Evolutionary conservation across 2,329 filamentous ascomycete species (phyloP).

Genomic region (Cytospora leucostoma): DNA sequence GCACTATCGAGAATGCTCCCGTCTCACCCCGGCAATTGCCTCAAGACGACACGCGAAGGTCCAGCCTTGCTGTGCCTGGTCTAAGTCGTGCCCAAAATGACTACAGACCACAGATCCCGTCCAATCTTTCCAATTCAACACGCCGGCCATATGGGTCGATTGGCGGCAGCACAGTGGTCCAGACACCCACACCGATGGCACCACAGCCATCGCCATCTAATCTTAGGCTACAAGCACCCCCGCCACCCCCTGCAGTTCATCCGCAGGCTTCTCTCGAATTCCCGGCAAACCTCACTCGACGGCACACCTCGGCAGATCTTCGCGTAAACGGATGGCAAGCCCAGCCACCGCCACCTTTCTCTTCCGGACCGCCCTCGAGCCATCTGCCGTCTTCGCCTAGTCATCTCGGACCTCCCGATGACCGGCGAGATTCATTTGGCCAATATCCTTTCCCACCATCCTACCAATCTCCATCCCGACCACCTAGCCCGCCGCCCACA

Average conservation of each 20-base stretch:
- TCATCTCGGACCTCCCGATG: slow-evolving; percentile 52
- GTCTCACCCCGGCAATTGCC: slow-evolving; percentile 86
- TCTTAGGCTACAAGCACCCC: slow-evolving; percentile 65
- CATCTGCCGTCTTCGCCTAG: slow-evolving; percentile 59
- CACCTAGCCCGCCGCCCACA: slow-evolving; percentile 55
- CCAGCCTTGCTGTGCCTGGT: slow-evolving; percentile 62
- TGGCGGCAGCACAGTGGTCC: slow-evolving; percentile 51
- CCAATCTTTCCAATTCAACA: slow-evolving; percentile 77
- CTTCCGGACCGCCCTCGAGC: slow-evolving; percentile 56
- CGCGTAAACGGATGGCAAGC: slow-evolving; percentile 80
- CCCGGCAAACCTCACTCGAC: slow-evolving; percentile 71
- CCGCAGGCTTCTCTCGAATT: slow-evolving; percentile 65
- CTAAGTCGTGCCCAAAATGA: slow-evolving; percentile 59
- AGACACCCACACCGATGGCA: slow-evolving; percentile 41
- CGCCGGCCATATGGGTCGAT: slow-evolving; percentile 85
- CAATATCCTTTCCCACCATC: slow-evolving; percentile 53
- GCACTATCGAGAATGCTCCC: slow-evolving; percentile 71
- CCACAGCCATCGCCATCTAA: slow-evolving; percentile 75
- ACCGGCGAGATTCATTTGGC: slow-evolving; percentile 59
- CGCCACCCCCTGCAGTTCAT: slow-evolving; percentile 54
- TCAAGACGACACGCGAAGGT: slow-evolving; percentile 78
- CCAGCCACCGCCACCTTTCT: slow-evolving; percentile 63
- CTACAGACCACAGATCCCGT: slow-evolving; percentile 76
- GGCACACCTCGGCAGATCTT: slow-evolving; percentile 95
- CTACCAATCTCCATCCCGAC: slow-evolving; percentile 54